Percentiles rank a stretch among this genome's conserved stretches.
phyloP scores from a whole-genome alignment of 768 basidiomycete genomes.

The Cubamyces lactineus region DNA sequence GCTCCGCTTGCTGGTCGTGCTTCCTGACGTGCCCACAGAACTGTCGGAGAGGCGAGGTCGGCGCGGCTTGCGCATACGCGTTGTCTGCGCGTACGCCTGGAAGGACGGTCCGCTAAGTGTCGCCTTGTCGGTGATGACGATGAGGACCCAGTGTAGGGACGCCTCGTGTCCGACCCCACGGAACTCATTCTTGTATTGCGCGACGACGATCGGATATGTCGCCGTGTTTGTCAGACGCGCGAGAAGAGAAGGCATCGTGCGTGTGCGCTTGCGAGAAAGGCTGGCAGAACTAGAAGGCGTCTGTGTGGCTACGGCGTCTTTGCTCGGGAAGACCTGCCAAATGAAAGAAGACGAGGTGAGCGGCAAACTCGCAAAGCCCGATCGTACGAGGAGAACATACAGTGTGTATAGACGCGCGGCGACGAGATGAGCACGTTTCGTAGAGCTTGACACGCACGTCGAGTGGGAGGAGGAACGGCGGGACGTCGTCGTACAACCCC shows the following conservation, averaged over 20 bases:
- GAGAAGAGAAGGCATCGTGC: conserved; percentile 19
- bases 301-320: background rate
- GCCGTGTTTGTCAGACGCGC: conserved; percentile 12
- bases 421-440: conserved; percentile 2
- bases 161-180: conserved; percentile 22
- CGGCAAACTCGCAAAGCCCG: background rate
- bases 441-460: conserved; percentile 13
- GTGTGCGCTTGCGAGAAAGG: conserved; percentile 5
- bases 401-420: background rate
- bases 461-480: conserved; percentile 22
- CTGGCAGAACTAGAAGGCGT: background rate
- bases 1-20: conserved; percentile 1
- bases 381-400: conserved; percentile 1
- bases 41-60: conserved; percentile 14
- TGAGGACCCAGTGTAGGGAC: conserved; percentile 27
- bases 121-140: conserved; percentile 22
- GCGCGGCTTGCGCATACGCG: conserved; percentile 10
- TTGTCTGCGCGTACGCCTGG: conserved; percentile 23
- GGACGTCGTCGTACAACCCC: conserved; percentile 14
- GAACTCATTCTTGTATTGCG: conserved; percentile 26
- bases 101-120: conserved; percentile 23
- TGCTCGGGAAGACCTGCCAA: background rate
- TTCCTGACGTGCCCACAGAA: conserved; percentile 8
- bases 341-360: background rate
- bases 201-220: conserved; percentile 26